These are phyloP conservation scores for Gossypioides kirkii DNA, from an alignment of 345 rosid genomes.

Conservation along the genomic window DNA sequence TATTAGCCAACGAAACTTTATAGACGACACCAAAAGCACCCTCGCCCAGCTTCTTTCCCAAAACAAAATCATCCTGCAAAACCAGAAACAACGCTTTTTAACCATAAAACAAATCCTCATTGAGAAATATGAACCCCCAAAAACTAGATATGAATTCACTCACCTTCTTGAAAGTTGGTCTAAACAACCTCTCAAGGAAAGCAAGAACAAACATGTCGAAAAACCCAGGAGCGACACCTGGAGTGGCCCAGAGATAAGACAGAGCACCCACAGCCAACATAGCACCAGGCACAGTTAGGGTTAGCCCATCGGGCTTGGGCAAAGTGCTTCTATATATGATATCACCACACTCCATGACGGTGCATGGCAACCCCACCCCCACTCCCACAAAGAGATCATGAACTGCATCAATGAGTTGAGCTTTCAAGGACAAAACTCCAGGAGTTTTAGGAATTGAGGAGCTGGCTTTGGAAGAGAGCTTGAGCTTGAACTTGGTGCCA, in stretches of 20 bases:
- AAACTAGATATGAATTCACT: neutral
- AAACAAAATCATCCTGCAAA: constrained; percentile 79
- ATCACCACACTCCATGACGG: constrained; percentile 98
- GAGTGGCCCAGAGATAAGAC: constrained; percentile 97
- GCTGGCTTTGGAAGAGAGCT: constrained; percentile 25
- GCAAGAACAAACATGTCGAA: constrained; percentile 96
- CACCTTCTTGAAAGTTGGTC: constrained; percentile 76
- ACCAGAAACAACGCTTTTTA: constrained; percentile 17
- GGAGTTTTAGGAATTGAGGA: constrained; percentile 25
- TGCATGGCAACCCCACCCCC: constrained; percentile 96
- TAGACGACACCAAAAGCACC: constrained; percentile 95
- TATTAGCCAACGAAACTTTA: constrained; percentile 53
- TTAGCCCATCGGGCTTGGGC: constrained; percentile 71
- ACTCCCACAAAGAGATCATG: constrained; percentile 79
- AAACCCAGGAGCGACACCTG: constrained; percentile 98
- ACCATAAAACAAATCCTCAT: constrained; percentile 2
- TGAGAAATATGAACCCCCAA: neutral
- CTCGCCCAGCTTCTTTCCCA: constrained; percentile 96
- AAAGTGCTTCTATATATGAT: constrained; percentile 89
- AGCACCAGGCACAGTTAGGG: constrained; percentile 76
- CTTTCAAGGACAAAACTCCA: constrained; percentile 35
- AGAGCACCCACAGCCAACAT: constrained; percentile 69
- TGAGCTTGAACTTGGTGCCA: constrained; percentile 51
- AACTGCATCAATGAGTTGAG: constrained; percentile 50
- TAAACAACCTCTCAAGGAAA: constrained; percentile 74